Evolutionary conservation across 2,329 filamentous ascomycete genomes (phyloP), one percentile per base, ranked within the genome.

Genomic region (Polytolypa hystricis): DNA sequence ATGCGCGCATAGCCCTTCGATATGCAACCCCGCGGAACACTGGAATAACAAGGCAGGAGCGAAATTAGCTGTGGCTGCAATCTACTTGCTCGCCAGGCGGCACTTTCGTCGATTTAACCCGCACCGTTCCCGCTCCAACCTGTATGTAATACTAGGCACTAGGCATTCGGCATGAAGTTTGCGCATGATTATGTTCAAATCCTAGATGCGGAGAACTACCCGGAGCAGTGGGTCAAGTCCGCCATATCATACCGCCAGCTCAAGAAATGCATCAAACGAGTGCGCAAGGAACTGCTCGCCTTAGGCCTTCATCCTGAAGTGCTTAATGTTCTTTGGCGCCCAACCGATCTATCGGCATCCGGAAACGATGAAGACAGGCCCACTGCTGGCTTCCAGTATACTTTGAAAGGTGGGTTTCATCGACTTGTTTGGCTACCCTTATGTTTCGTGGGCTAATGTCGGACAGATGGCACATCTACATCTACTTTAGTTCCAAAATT

Each of bases 181-280:
- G 84, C 79, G 18, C 82, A 81, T 54, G 73, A 79, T 51, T 91
- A 85, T 56, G 76, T 79, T 53, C 73, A 79, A 49, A 71, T 73
- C 33, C 69, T 93, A 43, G 67, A 73, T 44, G 72, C 67, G 45
- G 80, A 84, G 68, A 80, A 74, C 45, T 93, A 85, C 54, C 85
- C 85, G 5, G 62, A 73, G 33, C 76, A 79, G 53, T 76, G 72
- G 73, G 61, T 86, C 33, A 70, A 80, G 30, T 78, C 77, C 18
- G 84, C 85, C 33, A 83, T 93, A 43, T 84, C 82, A 2, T 93
- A 93, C 56, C 73, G 79, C 30, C 75, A 85, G 57, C 72, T 93
- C 39, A 93, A 93, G 61, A 93, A 93, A 64, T 84, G 82, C 60
- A 79, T 93, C 54, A 89, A 87, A 54, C 79, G 79, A 53, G 79